Conservation (phyloP, 1,139 yeast genomes). For the Spencermartinsiella ligniputridi region DNA sequence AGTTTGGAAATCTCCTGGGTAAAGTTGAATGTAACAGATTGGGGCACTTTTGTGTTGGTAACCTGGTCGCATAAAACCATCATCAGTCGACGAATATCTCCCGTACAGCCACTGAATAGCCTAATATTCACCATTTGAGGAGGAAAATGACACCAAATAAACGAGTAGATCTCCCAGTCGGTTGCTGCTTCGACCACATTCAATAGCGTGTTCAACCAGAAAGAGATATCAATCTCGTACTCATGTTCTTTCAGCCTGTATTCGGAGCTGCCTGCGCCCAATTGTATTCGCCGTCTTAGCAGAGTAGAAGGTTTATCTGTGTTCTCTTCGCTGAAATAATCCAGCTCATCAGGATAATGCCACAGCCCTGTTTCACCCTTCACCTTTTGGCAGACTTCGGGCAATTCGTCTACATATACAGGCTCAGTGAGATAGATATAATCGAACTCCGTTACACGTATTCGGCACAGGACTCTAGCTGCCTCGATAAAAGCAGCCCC, state of each 20-base stretch:
- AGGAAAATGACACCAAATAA: constrained; percentile 62
- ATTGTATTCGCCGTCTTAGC: constrained; percentile 2
- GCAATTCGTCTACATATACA: constrained; percentile 61
- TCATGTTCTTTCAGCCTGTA: constrained; percentile 14
- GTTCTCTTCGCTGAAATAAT: constrained; percentile 14
- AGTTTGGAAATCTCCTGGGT: constrained; percentile 49
- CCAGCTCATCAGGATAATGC: constrained; percentile 57
- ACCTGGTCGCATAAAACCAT: constrained; percentile 58
- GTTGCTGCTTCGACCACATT: constrained; percentile 48
- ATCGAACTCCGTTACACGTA: constrained; percentile 49
- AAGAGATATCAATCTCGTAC: constrained; percentile 41
- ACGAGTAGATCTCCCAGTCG: constrained; percentile 70
- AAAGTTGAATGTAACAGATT: constrained; percentile 38
- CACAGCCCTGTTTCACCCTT: constrained; percentile 35
- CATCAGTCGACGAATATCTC: constrained; percentile 46
- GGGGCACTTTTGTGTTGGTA: constrained; percentile 35
- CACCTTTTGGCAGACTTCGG: constrained; percentile 38
- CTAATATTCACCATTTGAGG: constrained; percentile 64
- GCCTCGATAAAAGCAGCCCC: constrained; percentile 42
- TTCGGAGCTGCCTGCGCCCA: neutral
- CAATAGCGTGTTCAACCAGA: constrained; percentile 52
- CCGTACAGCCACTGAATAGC: constrained; percentile 46
- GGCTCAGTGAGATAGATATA: constrained; percentile 51
- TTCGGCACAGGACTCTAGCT: constrained; percentile 51
- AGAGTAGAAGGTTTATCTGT: constrained; percentile 9